Percentiles rank a stretch among this genome's conserved stretches.
These are phyloP conservation scores for Chalciporus chontae DNA, from an alignment of 768 basidiomycete genomes.

Conservation along the genomic window DNA sequence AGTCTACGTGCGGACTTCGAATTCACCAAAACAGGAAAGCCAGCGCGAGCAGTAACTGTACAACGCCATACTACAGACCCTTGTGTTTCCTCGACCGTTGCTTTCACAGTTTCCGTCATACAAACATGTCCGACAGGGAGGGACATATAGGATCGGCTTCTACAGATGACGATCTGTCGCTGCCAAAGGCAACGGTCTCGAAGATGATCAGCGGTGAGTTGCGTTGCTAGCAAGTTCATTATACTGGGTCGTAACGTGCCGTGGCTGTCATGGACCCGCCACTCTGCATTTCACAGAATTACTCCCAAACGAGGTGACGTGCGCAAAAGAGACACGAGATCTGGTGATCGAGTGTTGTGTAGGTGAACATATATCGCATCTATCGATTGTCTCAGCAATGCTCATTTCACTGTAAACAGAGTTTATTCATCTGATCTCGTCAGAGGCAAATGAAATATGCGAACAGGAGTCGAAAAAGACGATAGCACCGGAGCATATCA, in stretches of 20 bases:
- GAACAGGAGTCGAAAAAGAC: conserved; percentile 99
- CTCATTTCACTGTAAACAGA: conserved; percentile 48
- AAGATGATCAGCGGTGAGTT: conserved; percentile 89
- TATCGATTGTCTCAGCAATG: conserved; percentile 2
- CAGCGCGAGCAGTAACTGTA: not conserved
- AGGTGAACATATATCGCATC: conserved; percentile 61
- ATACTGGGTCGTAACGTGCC: not conserved
- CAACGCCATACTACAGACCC: not conserved
- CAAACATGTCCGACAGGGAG: conserved; percentile 86
- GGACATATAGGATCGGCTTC: conserved; percentile 62
- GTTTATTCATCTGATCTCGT: conserved; percentile 96
- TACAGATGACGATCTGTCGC: conserved; percentile 87
- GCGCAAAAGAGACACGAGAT: conserved; percentile 96
- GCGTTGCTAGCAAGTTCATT: conserved; percentile 4
- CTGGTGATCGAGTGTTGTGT: conserved; percentile 98
- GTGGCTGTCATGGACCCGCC: conserved; percentile 6
- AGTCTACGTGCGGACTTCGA: conserved; percentile 37
- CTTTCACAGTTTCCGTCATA: conserved; percentile 4
- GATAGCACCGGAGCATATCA: conserved; percentile 96
- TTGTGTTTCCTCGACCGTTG: conserved; percentile 32
- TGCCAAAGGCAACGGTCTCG: conserved; percentile 96
- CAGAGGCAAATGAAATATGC: conserved; percentile 97
- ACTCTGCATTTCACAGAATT: conserved; percentile 57
- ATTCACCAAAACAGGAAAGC: conserved; percentile 24
- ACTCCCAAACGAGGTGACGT: conserved; percentile 81